phyloP scores from a whole-genome alignment of 306 rosid species.

The Herpetospermum pedunculosum region DNA sequence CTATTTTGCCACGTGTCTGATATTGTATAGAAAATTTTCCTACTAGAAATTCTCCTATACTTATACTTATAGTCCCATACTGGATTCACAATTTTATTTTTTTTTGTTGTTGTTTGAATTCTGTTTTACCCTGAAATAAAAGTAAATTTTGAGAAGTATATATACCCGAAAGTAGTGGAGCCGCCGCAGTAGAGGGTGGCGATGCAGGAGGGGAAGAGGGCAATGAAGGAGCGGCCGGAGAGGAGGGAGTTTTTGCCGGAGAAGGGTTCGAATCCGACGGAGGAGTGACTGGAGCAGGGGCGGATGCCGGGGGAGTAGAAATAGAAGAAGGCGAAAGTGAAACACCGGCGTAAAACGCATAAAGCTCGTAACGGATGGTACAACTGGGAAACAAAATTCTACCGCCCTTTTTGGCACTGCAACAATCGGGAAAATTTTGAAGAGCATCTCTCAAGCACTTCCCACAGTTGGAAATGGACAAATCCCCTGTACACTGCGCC shows the following conservation, averaged over 20 bases:
- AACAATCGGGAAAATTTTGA: background rate
- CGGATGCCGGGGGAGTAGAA: background rate
- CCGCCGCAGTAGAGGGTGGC: background rate
- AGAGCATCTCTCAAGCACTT: background rate
- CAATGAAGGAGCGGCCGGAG: background rate
- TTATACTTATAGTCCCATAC: no score
- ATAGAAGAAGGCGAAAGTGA: background rate
- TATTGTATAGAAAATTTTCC: no score
- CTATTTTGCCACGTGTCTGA: no score
- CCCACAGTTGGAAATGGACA: background rate
- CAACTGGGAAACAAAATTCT: background rate
- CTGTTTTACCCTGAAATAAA: no score
- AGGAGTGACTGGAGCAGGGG: background rate
- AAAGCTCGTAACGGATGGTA: background rate
- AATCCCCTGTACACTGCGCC: slow-evolving; percentile 4
- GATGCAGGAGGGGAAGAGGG: background rate
- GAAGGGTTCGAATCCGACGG: background rate
- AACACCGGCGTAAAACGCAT: background rate
- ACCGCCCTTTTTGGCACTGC: background rate
- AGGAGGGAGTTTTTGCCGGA: background rate
- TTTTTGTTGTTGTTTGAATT: no score
- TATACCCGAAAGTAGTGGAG: background rate
- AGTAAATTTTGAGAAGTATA: background rate
- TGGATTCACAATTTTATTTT: no score
- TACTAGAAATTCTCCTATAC: no score